Evolutionary conservation across 331 rosid genomes (phyloP), one percentile per base, ranked within the genome.

Genomic region (Pyracantha coccinea): DNA sequence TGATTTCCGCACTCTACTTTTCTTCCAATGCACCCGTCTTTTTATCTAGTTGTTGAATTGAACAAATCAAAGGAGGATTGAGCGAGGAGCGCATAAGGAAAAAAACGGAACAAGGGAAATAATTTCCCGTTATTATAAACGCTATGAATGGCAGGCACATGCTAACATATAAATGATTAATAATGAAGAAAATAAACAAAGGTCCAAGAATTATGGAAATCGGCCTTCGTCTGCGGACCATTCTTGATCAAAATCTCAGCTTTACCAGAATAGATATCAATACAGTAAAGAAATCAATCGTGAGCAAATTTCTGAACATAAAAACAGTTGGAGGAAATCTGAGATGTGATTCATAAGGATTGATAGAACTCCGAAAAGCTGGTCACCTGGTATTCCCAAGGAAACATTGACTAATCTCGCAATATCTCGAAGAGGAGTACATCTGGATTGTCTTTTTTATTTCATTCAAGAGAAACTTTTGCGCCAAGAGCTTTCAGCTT

Each of bases 401-500:
- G 59, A 73, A 73, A 73, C 31, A 44, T 27, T 15, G 47, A 61
- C 60, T 73, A 27, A 44, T 61, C 69, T 61, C 69, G 35, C 33
- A 38, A 38, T 38, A 38, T 38, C 45, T 38, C 45, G 0, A 27
- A 20, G 23, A 28, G 66, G 62, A 69, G 55, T 16, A 33, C 80
- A 28, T 52, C 65, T 63, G 23, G 21, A 15, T 63, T 12, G 32
- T 25, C 35, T 25, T 50, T 24, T 65, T 45, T 1, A 20, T 31
- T 69, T 88, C 82, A 91, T 78, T 91, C 97, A 76, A 91, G 71
- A 53, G 89, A 78, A 75, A 91, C 97, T 58, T 86, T 86, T 15
- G 97, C 97, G 35, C 95, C 94, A 47, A 91, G 89, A 69, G 91
- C 89, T 85, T 86, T 89, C 89, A 91, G 16, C 79, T 91, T 91